These are phyloP conservation scores for Ustanciosporium gigantosporum DNA, from an alignment of 1,284 basidiomycete species.

Conservation along the genomic window DNA sequence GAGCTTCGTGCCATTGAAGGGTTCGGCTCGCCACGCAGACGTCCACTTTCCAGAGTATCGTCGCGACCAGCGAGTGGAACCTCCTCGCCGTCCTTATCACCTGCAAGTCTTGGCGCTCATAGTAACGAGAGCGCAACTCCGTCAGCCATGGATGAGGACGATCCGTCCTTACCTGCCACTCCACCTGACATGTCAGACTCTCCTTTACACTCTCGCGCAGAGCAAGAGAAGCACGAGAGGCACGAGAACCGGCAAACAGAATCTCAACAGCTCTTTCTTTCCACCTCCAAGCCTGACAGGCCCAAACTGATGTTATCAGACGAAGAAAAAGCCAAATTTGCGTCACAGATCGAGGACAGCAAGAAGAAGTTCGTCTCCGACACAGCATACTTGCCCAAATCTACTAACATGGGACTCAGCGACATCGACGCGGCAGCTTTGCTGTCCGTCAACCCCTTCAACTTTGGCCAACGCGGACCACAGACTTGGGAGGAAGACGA, in stretches of 20 bases:
- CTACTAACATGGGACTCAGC: constrained; percentile 43
- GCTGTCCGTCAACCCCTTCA: constrained; percentile 34
- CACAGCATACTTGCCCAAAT: constrained; percentile 36
- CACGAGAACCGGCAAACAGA: no score
- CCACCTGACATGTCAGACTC: constrained; percentile 19
- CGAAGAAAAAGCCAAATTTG: constrained; percentile 18
- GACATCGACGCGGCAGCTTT: constrained; percentile 30
- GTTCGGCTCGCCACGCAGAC: no score
- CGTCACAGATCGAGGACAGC: constrained; percentile 18
- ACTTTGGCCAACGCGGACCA: constrained; percentile 8
- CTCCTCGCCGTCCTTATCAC: no score
- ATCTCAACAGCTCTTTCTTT: constrained; percentile 23
- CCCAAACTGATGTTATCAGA: constrained; percentile 20
- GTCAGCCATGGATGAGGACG: constrained; percentile 21
- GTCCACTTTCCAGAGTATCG: no score
- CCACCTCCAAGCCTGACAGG: constrained; percentile 4
- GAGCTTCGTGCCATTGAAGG: no score
- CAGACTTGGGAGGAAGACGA: constrained; percentile 37
- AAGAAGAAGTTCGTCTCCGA: constrained; percentile 33
- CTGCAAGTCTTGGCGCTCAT: no score
- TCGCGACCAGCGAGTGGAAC: no score
- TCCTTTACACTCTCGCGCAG: constrained; percentile 2
- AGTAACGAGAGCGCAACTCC: no score
- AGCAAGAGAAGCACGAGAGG: constrained; percentile 3
- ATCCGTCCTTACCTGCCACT: constrained; percentile 27